These are phyloP conservation scores for Aureobasidium sp. DNA, from an alignment of 2,329 filamentous ascomycete genomes.

Conservation along the genomic window DNA sequence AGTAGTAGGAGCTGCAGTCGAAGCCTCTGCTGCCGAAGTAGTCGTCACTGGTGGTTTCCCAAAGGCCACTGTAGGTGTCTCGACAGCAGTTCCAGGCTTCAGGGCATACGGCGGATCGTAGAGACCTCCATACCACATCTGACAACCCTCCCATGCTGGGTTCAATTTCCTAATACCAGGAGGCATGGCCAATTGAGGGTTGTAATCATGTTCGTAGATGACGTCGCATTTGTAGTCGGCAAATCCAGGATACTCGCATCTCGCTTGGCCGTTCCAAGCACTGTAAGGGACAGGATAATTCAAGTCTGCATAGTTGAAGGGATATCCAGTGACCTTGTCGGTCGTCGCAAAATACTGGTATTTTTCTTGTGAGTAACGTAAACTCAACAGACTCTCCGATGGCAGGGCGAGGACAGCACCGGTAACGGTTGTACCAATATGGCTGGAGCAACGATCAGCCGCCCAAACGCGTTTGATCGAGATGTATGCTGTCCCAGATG, in stretches of 20 bases:
- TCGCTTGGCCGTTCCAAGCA: constrained; percentile 21
- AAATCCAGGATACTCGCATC: constrained; percentile 15
- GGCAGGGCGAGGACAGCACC: constrained; percentile 23
- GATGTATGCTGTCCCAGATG: constrained; percentile 24
- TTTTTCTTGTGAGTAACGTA: constrained; percentile 23
- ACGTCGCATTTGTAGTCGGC: constrained; percentile 17
- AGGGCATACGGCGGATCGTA: constrained; percentile 23
- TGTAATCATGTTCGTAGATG: constrained; percentile 20
- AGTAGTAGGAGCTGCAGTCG: constrained; percentile 13
- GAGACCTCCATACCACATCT: constrained; percentile 24
- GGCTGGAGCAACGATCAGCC: constrained; percentile 19
- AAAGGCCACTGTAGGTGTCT: constrained; percentile 15
- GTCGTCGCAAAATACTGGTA: constrained; percentile 20
- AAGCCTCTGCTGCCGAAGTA: constrained; percentile 14
- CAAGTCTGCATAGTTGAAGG: constrained; percentile 23
- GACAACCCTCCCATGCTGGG: constrained; percentile 20
- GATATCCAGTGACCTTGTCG: constrained; percentile 21
- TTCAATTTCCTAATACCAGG: constrained; percentile 21
- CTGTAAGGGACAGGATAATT: constrained; percentile 22
- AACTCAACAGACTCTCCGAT: constrained; percentile 21
- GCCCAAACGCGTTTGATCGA: constrained; percentile 22
- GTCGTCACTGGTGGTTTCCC: background rate
- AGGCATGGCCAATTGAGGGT: constrained; percentile 23
- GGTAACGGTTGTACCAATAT: constrained; percentile 16
- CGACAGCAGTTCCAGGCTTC: constrained; percentile 15